Evolutionary conservation across 257 asterid species (phyloP).

Genomic region (Nemophila menziesii): DNA sequence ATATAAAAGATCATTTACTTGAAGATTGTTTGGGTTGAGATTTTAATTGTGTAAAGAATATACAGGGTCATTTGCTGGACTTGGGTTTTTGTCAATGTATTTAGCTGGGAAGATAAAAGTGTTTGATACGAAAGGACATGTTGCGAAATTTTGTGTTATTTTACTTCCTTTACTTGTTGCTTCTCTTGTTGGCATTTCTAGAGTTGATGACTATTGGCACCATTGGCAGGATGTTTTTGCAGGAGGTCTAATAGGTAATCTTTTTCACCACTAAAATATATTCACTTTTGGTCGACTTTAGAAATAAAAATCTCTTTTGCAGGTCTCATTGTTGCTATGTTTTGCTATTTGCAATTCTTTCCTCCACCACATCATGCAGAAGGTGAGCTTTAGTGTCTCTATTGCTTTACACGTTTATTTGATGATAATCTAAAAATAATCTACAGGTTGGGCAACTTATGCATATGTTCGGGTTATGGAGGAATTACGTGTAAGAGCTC

Average conservation of each 20-base stretch:
- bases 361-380: conserved; percentile 68
- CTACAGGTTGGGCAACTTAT: conserved; percentile 57
- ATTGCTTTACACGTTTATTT: neutral
- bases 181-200: conserved; percentile 53
- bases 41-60: conserved; percentile 1
- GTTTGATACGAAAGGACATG: conserved; percentile 63
- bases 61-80: conserved; percentile 74
- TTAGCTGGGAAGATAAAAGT: conserved; percentile 66
- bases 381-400: conserved; percentile 28
- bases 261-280: neutral
- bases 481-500: conserved; percentile 18
- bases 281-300: neutral
- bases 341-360: conserved; percentile 84
- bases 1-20: neutral
- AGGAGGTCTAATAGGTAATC: conserved; percentile 73
- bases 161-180: conserved; percentile 55
- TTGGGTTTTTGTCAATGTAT: conserved; percentile 66
- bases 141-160: conserved; percentile 64
- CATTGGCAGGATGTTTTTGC: conserved; percentile 91
- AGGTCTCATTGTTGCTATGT: conserved; percentile 51
- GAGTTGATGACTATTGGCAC: conserved; percentile 79
- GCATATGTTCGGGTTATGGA: conserved; percentile 44
- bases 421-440: neutral
- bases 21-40: no score
- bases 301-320: conserved; percentile 7